Conservation (phyloP, 2,329 filamentous ascomycete genomes). For the Penicillium sp. region DNA sequence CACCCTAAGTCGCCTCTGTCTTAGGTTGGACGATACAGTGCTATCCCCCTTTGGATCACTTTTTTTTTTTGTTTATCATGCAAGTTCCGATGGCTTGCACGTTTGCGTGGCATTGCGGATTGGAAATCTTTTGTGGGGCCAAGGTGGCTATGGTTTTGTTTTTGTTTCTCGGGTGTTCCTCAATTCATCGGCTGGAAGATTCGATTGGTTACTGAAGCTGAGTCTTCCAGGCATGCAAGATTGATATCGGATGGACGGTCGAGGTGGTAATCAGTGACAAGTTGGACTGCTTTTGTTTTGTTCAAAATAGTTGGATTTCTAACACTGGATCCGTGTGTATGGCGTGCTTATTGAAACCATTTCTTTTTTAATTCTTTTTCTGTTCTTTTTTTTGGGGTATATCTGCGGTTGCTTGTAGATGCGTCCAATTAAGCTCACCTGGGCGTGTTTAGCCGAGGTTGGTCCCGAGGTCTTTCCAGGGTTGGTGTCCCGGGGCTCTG, state of each 20-base stretch:
- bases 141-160: constrained; percentile 2
- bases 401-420: constrained; percentile 1
- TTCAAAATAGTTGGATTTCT: constrained; percentile 19
- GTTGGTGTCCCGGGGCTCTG: background rate
- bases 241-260: constrained; percentile 9
- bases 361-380: constrained; percentile 4
- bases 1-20: background rate
- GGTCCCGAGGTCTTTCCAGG: background rate
- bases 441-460: constrained; percentile 14
- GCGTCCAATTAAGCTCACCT: background rate
- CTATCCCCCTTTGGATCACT: background rate
- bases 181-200: constrained; percentile 5
- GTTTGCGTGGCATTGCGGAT: constrained; percentile 1
- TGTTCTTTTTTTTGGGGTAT: background rate
- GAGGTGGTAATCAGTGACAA: constrained; percentile 18
- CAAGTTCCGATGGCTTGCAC: background rate
- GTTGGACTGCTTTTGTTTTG: constrained; percentile 10
- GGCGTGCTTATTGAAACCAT: constrained; percentile 15
- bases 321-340: constrained; percentile 16
- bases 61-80: constrained; percentile 5
- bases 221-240: constrained; percentile 1
- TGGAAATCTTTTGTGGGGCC: background rate
- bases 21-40: background rate
- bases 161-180: constrained; percentile 6
- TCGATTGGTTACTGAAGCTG: constrained; percentile 1